A percentile compares a stretch with the other conserved stretches of the same genome.
Evolutionary conservation across 1,139 yeast genomes (phyloP).

Genomic region (Lipomyces yarrowii): DNA sequence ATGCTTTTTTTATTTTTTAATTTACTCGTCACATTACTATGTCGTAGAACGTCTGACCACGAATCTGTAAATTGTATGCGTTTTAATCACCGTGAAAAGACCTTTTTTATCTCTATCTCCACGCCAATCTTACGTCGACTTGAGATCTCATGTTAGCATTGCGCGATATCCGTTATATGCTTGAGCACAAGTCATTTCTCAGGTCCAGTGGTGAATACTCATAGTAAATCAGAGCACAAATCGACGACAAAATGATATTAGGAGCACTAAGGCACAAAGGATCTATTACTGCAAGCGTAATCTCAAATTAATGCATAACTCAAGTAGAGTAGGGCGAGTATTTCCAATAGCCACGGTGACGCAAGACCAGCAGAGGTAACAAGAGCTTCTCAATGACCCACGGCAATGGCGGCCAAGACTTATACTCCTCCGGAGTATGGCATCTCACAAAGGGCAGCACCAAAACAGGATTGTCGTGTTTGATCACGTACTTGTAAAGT

Average conservation of each 20-base stretch:
- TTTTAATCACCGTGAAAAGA: no score
- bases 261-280: neutral
- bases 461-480: neutral
- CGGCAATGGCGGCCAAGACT: neutral
- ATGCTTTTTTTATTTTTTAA: no score
- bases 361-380: neutral
- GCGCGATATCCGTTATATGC: no score
- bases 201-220: neutral
- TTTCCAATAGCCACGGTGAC: neutral
- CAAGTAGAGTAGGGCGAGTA: neutral
- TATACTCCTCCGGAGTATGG: conserved; percentile 1
- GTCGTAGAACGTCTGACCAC: no score
- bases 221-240: no score
- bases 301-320: neutral
- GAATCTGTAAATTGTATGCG: no score
- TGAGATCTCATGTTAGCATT: no score
- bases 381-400: neutral
- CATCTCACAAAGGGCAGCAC: neutral
- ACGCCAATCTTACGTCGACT: no score
- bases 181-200: neutral
- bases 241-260: no score
- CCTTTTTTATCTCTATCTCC: no score
- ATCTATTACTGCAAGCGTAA: neutral
- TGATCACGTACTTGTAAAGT: neutral
- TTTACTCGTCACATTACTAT: no score